Base-by-base conservation (phyloP, 2,329 filamentous ascomycete genomes). In the Elsinoe perseae region DNA sequence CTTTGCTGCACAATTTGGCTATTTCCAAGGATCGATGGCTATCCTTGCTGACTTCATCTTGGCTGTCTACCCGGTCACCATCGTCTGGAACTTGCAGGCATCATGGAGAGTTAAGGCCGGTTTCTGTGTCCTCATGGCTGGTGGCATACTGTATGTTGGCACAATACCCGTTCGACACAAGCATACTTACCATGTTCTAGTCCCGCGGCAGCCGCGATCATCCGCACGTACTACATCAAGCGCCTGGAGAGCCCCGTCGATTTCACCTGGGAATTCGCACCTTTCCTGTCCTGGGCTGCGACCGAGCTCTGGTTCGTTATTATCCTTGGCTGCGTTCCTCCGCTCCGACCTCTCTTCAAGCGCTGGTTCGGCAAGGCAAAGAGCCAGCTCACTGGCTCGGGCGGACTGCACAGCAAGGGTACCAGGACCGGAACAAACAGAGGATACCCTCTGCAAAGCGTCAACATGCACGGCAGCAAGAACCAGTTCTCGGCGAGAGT, bases 291-390 rank as follows among this genome's bases (percentile, higher is more conserved):
- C 21, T 56, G 53, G 53, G 53, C 53, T 20, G 20, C 20, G 25
- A 56, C 53, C 23, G 56, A 58, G 48, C 44, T 56, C 27, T 58
- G 56, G 56, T 38, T 58, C 32, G 44, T 58, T 27, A 56, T 58
- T 42, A 55, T 58, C 36, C 42, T 58, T n/a, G 56, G 50, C 14
- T 55, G 38, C 40, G 54, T 58, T 21, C 56, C 56, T 21, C 56
- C 56, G 10, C 40, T 58, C 32, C 56, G 50, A 18, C 56, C 56
- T 23, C 42, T 58, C 12, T 58, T 58, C 42, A 56, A 44, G 28
- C 53, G 53, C 53, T 56, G 53, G 53, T 56, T 56, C 53, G 53
- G 53, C 27, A 56, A 56, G 16, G 40, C 34, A 12, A 56, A 46
- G 38, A 46, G 40, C 42, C 23, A 44, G 8, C 18, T 56, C 18